These are phyloP conservation scores for Trichophyton benhamiae DNA, from an alignment of 2,329 filamentous ascomycete genomes.

Conservation along the genomic window DNA sequence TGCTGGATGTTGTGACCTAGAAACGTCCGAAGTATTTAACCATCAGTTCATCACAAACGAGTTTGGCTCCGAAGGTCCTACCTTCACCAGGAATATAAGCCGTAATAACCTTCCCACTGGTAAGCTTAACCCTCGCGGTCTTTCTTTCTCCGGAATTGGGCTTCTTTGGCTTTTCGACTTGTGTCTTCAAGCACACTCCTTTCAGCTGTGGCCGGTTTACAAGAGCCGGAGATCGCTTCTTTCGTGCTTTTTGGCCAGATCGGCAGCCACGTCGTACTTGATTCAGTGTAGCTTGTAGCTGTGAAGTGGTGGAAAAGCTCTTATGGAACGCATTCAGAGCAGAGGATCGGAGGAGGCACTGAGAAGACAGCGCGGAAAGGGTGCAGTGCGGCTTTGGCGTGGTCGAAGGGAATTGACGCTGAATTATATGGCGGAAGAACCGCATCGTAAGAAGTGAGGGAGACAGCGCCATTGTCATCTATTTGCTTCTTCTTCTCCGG, in stretches of 20 bases:
- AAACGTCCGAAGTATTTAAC: not conserved
- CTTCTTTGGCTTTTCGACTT: constrained; percentile 92
- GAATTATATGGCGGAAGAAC: constrained; percentile 22
- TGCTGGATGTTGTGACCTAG: constrained; percentile 92
- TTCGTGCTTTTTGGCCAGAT: constrained; percentile 64
- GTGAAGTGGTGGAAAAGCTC: constrained; percentile 47
- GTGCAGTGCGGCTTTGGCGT: constrained; percentile 17
- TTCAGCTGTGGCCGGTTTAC: constrained; percentile 69
- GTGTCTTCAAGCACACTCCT: constrained; percentile 90
- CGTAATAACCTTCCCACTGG: constrained; percentile 73
- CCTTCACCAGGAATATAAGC: constrained; percentile 94
- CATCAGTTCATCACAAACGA: not conserved
- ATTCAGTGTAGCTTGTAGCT: constrained; percentile 53
- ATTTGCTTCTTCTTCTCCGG: not conserved
- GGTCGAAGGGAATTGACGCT: constrained; percentile 19
- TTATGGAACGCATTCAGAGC: constrained; percentile 16
- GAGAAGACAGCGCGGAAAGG: constrained; percentile 12
- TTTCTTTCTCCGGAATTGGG: constrained; percentile 97
- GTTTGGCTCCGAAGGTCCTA: constrained; percentile 17
- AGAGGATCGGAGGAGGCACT: constrained; percentile 15
- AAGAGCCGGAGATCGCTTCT: constrained; percentile 78
- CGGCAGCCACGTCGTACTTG: constrained; percentile 68
- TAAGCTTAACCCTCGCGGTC: constrained; percentile 80
- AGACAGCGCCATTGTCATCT: constrained; percentile 18
- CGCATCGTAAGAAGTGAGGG: constrained; percentile 25